Evolutionary conservation across 768 basidiomycete species (phyloP).

Genomic region (Tricholomella constricta): DNA sequence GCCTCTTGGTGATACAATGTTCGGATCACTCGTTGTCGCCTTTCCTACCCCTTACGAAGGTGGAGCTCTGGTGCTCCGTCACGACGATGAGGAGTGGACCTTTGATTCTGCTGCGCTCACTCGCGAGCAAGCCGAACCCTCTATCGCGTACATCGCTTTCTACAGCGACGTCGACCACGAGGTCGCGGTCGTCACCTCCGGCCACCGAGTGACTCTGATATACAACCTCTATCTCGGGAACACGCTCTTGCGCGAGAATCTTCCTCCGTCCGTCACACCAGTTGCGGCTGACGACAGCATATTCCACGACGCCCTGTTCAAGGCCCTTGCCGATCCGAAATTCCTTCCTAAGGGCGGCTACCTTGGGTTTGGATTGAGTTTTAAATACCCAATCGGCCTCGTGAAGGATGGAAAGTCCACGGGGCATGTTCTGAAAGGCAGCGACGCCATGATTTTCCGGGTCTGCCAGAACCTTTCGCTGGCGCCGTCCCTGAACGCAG

Average conservation of each 20-base stretch:
- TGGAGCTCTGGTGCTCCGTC: constrained; percentile 42
- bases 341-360: constrained; percentile 42
- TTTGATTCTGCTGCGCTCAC: constrained; percentile 29
- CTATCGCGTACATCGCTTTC: constrained; percentile 36
- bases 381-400: constrained; percentile 34
- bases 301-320: constrained; percentile 15
- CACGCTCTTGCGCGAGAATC: background rate
- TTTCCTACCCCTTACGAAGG: constrained; percentile 51
- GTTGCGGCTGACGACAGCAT: constrained; percentile 13
- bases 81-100: constrained; percentile 32
- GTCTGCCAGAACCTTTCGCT: constrained; percentile 15
- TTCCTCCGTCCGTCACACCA: constrained; percentile 1
- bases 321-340: constrained; percentile 30
- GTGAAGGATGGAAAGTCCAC: background rate
- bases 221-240: constrained; percentile 40
- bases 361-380: constrained; percentile 41
- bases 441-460: constrained; percentile 24
- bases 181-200: constrained; percentile 34
- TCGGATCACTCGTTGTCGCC: constrained; percentile 53
- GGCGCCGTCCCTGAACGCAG: background rate
- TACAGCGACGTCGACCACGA: constrained; percentile 45
- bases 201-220: constrained; percentile 42
- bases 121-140: constrained; percentile 18
- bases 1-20: constrained; percentile 43
- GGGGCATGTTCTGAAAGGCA: constrained; percentile 32